Base-by-base conservation (phyloP, 1,139 yeast genomes). In the Yamadazyma kanchanaburiensis region DNA sequence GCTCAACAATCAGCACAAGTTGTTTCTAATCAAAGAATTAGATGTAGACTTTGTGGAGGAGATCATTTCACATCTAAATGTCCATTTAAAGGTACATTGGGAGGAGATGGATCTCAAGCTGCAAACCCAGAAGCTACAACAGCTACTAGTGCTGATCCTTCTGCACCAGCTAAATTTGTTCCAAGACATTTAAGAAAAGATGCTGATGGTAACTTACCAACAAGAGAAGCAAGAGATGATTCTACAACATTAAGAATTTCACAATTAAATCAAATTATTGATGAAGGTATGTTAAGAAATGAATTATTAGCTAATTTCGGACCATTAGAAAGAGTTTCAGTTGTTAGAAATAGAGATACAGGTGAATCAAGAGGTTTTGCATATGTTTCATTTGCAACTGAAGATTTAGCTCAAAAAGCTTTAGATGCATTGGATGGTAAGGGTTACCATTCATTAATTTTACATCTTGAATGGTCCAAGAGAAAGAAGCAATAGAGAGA, bases 281-380 rank as follows among this genome's bases (percentile, higher is more conserved):
- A 79, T 51, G 97, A 91, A 59, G 83, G 78, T 44, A 84, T 80
- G 68, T 64, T 91, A 49, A 80, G 91, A 55, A 70, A 68, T 44
- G 83, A 77, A 53, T 70, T 87, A 55, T 78, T 89, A 51, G 71
- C 71, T 32, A 73, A 76, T 49, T 82, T 74, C 53, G 94, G 88
- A 43, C 78, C 80, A 39, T 73, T 88, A 47, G 79, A 76, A 48
- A 81, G 96, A 65, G 86, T 85, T 45, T 82, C 83, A 45, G 72
- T 91, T 43, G 91, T 88, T 40, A 82, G 87, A 66, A 87, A 89
- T 67, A 83, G 88, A 65, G 95, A 85, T 49, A 91, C 97, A 19
- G 94, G 95, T 42, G 83, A 83, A 58, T 85, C 95, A 34, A 83
- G 91, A 67, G 99, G 99, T 48, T 80, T 89, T 60, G 98, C 98